phyloP scores from a whole-genome alignment of 768 basidiomycete species.

The Cystobasidium ongulense region DNA sequence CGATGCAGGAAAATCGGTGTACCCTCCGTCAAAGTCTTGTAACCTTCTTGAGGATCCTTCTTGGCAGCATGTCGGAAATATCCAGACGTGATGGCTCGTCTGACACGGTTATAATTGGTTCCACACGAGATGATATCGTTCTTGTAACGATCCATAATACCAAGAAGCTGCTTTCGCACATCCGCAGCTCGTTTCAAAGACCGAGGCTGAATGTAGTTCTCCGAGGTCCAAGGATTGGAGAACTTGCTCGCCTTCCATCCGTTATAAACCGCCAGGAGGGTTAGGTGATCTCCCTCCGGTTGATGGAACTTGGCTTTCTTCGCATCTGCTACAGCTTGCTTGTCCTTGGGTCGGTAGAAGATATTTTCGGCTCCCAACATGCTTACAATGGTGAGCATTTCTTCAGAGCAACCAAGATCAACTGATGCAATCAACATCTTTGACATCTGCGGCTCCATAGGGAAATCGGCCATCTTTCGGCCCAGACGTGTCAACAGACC shows the following conservation, averaged over 20 bases:
- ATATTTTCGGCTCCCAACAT: constrained; percentile 90
- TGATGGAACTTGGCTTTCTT: constrained; percentile 99
- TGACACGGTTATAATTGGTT: constrained; percentile 75
- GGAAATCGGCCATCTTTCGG: constrained; percentile 99
- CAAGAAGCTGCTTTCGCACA: constrained; percentile 90
- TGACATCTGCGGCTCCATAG: constrained; percentile 88
- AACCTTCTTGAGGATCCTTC: constrained; percentile 77
- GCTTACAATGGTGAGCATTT: constrained; percentile 90
- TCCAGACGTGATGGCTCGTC: constrained; percentile 91
- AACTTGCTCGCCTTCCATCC: constrained; percentile 96
- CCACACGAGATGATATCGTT: constrained; percentile 93
- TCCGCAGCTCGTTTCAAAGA: constrained; percentile 97
- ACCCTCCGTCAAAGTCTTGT: constrained; percentile 93
- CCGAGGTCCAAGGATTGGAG: constrained; percentile 80
- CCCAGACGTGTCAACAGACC: constrained; percentile 87
- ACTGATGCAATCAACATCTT: constrained; percentile 99
- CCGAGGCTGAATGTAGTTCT: constrained; percentile 96
- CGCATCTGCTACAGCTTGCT: constrained; percentile 96
- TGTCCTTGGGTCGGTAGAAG: constrained; percentile 98
- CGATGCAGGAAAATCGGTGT: constrained; percentile 98
- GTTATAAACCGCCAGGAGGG: constrained; percentile 87
- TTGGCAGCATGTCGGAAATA: constrained; percentile 98
- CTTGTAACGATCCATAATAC: constrained; percentile 98
- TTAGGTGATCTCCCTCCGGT: constrained; percentile 93
- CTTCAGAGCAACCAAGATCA: constrained; percentile 94